Conservation (phyloP, 2,329 filamentous ascomycete species). For the Cyphellophora attinorum region DNA sequence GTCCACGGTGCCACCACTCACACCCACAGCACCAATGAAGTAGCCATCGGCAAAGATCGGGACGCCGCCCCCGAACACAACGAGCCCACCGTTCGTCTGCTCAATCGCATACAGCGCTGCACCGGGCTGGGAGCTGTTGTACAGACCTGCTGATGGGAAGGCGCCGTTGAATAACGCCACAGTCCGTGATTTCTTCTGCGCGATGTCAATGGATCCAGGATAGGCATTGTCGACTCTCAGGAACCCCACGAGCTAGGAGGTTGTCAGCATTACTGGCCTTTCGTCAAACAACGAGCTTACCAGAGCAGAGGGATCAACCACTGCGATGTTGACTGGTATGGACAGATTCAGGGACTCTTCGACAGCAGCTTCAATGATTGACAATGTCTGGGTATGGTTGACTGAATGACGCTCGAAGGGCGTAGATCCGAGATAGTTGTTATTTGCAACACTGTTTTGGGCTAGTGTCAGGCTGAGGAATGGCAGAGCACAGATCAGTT, state of each 20-base stretch:
- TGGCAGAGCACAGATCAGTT: no score
- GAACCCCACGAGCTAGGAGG: slow-evolving; percentile 10
- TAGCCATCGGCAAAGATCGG: slow-evolving; percentile 10
- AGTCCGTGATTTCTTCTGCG: slow-evolving; percentile 13
- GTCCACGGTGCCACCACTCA: slow-evolving; percentile 9
- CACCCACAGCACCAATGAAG: slow-evolving; percentile 13
- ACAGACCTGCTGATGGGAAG: slow-evolving; percentile 5
- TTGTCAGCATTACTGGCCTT: neutral
- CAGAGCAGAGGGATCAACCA: slow-evolving; percentile 8
- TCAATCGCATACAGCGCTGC: slow-evolving; percentile 9
- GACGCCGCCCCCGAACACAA: slow-evolving; percentile 12
- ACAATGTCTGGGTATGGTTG: slow-evolving; percentile 9
- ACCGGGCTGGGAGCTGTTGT: slow-evolving; percentile 9
- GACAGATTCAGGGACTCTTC: slow-evolving; percentile 3
- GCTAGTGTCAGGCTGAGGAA: no score
- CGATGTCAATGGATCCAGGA: slow-evolving; percentile 8
- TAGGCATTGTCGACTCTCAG: slow-evolving; percentile 12
- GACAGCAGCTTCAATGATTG: slow-evolving; percentile 8
- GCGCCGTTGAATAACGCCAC: slow-evolving; percentile 11
- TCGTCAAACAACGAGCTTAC: no score
- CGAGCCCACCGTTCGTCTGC: slow-evolving; percentile 12
- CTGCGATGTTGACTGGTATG: slow-evolving; percentile 12
- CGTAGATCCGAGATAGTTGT: slow-evolving; percentile 7
- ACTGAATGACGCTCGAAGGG: slow-evolving; percentile 9
- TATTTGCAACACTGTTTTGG: no score